These are phyloP conservation scores for Capillidium rhysosporum DNA, from an alignment of 371 early-diverging fungal genomes.

Conservation along the genomic window DNA sequence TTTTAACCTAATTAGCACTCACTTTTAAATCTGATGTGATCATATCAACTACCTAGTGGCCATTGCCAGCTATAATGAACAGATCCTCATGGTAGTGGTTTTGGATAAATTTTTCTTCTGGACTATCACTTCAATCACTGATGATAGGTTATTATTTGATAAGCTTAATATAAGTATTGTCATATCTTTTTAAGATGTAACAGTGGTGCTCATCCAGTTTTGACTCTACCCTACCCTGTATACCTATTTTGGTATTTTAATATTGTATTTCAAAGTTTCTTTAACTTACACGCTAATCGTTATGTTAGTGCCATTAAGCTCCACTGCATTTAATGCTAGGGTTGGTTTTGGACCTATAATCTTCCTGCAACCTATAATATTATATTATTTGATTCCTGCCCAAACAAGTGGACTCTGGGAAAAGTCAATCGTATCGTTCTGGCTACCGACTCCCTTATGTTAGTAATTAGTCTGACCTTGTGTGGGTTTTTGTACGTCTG, in stretches of 20 bases:
- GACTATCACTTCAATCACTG: slow-evolving; percentile 22
- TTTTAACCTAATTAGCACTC: not conserved
- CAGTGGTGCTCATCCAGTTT: slow-evolving; percentile 30
- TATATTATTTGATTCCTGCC: not conserved
- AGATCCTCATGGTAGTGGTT: slow-evolving; percentile 46
- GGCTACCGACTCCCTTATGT: slow-evolving; percentile 29
- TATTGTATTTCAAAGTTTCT: slow-evolving; percentile 24
- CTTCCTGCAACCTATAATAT: slow-evolving; percentile 14
- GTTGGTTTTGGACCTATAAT: slow-evolving; percentile 19
- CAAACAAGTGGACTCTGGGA: slow-evolving; percentile 18
- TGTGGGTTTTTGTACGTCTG: slow-evolving; percentile 45
- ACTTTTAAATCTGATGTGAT: not conserved
- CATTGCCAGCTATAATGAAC: slow-evolving; percentile 8
- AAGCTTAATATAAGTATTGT: slow-evolving; percentile 31
- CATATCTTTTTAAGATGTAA: slow-evolving; percentile 26
- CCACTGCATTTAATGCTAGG: slow-evolving; percentile 16
- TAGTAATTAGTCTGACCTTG: slow-evolving; percentile 43
- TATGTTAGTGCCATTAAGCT: slow-evolving; percentile 17
- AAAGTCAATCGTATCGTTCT: slow-evolving; percentile 46
- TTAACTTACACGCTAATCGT: slow-evolving; percentile 19
- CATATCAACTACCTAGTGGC: not conserved
- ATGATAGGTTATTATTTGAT: slow-evolving; percentile 37
- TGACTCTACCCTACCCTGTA: slow-evolving; percentile 26
- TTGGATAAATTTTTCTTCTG: slow-evolving; percentile 56
- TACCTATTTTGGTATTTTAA: slow-evolving; percentile 19